Evolutionary conservation across 257 asterid genomes (phyloP).

Genomic region (Capsicum chinense): DNA sequence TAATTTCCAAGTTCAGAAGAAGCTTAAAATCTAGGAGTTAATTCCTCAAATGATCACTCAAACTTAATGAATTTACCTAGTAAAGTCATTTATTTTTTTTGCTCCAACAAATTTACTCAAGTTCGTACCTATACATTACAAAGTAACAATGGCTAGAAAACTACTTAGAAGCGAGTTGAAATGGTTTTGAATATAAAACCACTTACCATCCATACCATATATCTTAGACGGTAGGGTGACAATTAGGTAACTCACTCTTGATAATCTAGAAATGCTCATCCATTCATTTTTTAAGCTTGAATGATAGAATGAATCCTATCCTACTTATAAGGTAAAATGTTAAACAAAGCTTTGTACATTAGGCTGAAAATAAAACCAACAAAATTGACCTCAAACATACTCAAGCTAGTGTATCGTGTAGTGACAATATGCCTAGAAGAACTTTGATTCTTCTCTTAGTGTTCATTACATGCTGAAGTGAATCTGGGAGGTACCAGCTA

Average conservation of each 20-base stretch:
- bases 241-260: not conserved
- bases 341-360: not conserved
- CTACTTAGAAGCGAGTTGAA: not conserved
- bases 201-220: constrained; percentile 5
- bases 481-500: not conserved
- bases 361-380: not conserved
- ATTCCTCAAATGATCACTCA: not conserved
- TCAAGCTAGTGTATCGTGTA: not conserved
- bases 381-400: not conserved
- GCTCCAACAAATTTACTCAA: not conserved
- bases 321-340: not conserved
- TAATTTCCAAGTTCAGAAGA: not conserved
- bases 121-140: not conserved
- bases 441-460: too few species aligned
- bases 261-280: not conserved
- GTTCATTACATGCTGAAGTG: not conserved
- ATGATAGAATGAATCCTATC: not conserved
- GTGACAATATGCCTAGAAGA: not conserved
- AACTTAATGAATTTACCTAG: not conserved
- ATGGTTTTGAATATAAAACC: not conserved
- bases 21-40: not conserved
- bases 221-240: not conserved
- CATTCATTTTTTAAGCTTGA: constrained; percentile 3
- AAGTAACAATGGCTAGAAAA: not conserved
- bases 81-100: not conserved